Base-by-base conservation (phyloP, 1,139 yeast species). In the Saccharomyces hybrid region DNA sequence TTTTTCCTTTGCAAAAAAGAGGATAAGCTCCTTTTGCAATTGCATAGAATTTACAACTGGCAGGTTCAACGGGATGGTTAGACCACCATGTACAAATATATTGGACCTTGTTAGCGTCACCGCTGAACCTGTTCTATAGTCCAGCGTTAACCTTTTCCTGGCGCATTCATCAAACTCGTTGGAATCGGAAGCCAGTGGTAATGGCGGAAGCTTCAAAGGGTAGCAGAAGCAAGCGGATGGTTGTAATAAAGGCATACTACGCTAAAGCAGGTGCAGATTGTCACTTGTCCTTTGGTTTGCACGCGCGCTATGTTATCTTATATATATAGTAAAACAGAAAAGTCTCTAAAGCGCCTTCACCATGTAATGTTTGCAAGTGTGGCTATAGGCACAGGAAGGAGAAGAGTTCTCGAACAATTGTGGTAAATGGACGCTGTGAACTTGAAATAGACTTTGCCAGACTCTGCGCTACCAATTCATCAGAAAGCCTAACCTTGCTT, bases 51-150 rank as follows among this genome's bases (percentile, higher is more conserved):
- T 71, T 14, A 75, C 65, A 5, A 73, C 60, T 11, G 64, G 60
- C 27, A 85, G 66, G 50, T 79, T 81, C 34, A 84, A 63, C 0
- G 85, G 87, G n/a, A 81, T 70, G 0, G 84, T 79, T 23, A 83
- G 69, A 0, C 93, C 93, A 7, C 91, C 91, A 64, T 76, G 80
- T 0, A 81, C 81, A 52, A 82, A 78, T 2, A 85, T 74, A 55
- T 83, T 74, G n/a, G 90, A 84, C 59, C 83, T 78, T 52, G 77
- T 75, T 25, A 83, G 73, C 2, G 79, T 72, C 1, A 83, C 73
- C 0, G 88, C 82, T 1, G 88, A 80, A 8, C 93, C 93, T 0
- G 88, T 83, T 58, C 91, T 73, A 44, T 78, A 80, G 56, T 79
- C 82, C 57, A 85, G 70, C 7, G 64, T 57, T 32, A 63, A 47